Conservation (phyloP, 805 yeast species). For the Vanderwaltozyma tropicalis region DNA sequence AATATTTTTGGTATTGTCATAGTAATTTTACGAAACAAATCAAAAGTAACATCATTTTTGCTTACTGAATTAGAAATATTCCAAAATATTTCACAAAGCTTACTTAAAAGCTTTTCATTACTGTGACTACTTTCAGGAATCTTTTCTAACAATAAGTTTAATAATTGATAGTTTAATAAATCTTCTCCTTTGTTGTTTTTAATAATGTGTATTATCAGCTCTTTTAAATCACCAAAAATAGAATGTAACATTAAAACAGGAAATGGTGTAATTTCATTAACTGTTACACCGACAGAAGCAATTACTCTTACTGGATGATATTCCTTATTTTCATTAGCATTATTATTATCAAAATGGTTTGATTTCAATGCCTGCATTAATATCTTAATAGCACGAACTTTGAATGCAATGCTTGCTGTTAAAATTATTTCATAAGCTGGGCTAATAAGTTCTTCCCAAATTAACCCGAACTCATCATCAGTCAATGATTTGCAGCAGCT, state of each 20-base stretch:
- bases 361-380: not conserved
- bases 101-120: no score
- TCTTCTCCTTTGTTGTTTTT: not conserved
- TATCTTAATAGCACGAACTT: not conserved
- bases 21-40: no score
- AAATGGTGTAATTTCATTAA: constrained; percentile 12
- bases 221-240: no score
- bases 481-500: constrained; percentile 2
- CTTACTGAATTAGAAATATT: no score
- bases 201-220: not conserved
- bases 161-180: no score
- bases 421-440: constrained; percentile 9
- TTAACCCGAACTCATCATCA: constrained; percentile 2
- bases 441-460: constrained; percentile 11
- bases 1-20: not conserved
- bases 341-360: not conserved
- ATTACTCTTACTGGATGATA: constrained; percentile 14
- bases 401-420: not conserved
- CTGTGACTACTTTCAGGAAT: no score
- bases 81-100: no score
- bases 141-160: no score
- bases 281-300: constrained; percentile 16
- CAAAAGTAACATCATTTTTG: not conserved
- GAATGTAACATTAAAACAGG: not conserved
- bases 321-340: not conserved